phyloP scores from a whole-genome alignment of 1,284 basidiomycete genomes.

The Apiotrichum domesticum region DNA sequence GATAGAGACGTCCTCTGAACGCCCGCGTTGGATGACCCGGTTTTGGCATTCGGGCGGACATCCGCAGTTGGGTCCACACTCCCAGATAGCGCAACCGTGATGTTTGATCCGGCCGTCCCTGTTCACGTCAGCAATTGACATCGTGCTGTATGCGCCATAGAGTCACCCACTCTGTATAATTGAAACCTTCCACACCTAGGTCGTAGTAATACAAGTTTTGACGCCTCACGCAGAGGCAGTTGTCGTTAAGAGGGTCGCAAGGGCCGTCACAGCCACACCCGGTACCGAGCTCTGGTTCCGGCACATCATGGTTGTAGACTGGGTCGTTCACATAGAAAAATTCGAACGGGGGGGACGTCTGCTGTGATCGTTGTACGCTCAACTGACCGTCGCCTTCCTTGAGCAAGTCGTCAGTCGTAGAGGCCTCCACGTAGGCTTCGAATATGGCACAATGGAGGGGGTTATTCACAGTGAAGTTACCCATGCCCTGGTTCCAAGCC shows the following conservation, averaged over 20 bases:
- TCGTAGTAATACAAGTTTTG: constrained; percentile 52
- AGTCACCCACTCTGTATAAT: constrained; percentile 53
- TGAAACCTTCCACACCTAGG: constrained; percentile 52
- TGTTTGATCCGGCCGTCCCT: constrained; percentile 45
- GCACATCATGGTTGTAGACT: constrained; percentile 63
- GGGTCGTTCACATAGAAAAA: constrained; percentile 49
- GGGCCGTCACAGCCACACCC: constrained; percentile 68
- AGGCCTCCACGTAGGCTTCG: constrained; percentile 55
- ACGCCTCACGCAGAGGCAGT: constrained; percentile 61
- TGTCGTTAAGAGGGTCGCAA: constrained; percentile 63
- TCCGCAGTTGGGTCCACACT: constrained; percentile 75
- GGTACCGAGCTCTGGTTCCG: constrained; percentile 58
- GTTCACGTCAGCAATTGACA: not conserved
- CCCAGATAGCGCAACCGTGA: constrained; percentile 64
- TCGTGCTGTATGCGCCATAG: not conserved
- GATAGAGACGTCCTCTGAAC: constrained; percentile 59
- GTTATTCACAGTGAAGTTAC: constrained; percentile 13
- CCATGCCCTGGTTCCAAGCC: not conserved
- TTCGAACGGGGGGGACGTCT: constrained; percentile 53
- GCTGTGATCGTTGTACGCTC: constrained; percentile 57
- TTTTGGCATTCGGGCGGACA: constrained; percentile 77
- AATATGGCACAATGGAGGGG: constrained; percentile 50
- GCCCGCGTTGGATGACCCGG: constrained; percentile 75
- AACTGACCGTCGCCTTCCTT: constrained; percentile 61
- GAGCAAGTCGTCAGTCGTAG: constrained; percentile 51